phyloP scores from a whole-genome alignment of 768 basidiomycete genomes.

The Tulasnella sp. region DNA sequence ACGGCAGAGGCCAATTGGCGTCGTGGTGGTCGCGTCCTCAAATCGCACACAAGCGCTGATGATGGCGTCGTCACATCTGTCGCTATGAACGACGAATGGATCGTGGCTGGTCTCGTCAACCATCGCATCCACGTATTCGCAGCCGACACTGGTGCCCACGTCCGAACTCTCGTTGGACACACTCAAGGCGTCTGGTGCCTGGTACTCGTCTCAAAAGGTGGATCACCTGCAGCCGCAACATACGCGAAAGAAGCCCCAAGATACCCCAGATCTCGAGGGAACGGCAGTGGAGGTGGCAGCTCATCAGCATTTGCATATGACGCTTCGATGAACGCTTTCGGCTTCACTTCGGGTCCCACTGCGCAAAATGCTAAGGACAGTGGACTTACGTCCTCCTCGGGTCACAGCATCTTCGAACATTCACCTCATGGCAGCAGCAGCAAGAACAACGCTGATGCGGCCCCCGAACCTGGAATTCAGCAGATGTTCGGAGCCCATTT shows the following conservation, averaged over 20 bases:
- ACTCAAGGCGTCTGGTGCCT: conserved; percentile 90
- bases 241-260: neutral
- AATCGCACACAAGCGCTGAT: conserved; percentile 46
- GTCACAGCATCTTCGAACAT: neutral
- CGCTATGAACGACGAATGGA: conserved; percentile 72
- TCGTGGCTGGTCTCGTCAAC: conserved; percentile 85
- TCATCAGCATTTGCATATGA: neutral
- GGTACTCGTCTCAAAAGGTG: conserved; percentile 65
- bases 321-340: neutral
- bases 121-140: conserved; percentile 79
- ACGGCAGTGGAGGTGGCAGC: neutral
- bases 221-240: conserved; percentile 27
- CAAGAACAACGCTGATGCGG: neutral
- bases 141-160: conserved; percentile 64
- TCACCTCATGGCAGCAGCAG: neutral
- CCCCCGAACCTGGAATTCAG: conserved; percentile 6
- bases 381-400: conserved; percentile 11
- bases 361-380: conserved; percentile 9
- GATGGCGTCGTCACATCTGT: conserved; percentile 77
- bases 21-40: conserved; percentile 60
- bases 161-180: conserved; percentile 74
- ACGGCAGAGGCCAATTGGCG: conserved; percentile 70
- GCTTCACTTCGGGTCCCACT: conserved; percentile 4
- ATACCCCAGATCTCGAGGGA: neutral
- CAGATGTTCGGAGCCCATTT: conserved; percentile 22